Evolutionary conservation across 108 stramenopile species (phyloP).

Genomic region (Cyclotella baltica): DNA sequence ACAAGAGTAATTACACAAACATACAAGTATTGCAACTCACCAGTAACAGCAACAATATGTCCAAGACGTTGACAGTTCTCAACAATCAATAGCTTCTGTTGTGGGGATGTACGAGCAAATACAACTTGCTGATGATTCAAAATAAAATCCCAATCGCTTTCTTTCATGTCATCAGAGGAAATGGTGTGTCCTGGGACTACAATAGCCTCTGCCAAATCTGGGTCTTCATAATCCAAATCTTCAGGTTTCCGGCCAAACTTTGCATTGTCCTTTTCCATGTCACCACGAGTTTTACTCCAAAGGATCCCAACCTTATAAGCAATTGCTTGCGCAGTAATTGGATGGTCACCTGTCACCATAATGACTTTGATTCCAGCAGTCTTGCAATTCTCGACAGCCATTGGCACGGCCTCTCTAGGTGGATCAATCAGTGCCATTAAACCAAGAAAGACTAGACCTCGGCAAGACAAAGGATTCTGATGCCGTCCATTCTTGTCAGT

Average conservation of each 20-base stretch:
- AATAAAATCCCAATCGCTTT: slow-evolving; percentile 36
- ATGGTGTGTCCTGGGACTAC: slow-evolving; percentile 65
- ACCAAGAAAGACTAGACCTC: slow-evolving; percentile 68
- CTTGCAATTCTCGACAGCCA: slow-evolving; percentile 91
- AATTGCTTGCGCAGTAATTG: slow-evolving; percentile 93
- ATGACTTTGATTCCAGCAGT: slow-evolving; percentile 94
- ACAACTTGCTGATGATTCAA: slow-evolving; percentile 79
- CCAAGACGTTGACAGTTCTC: slow-evolving; percentile 62
- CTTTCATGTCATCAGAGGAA: slow-evolving; percentile 52
- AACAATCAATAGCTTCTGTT: slow-evolving; percentile 96
- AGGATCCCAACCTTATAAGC: slow-evolving; percentile 92
- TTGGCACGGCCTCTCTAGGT: slow-evolving; percentile 87
- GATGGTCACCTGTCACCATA: slow-evolving; percentile 98
- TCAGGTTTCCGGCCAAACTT: slow-evolving; percentile 17
- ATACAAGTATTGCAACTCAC: too few species aligned
- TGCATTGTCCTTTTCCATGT: slow-evolving; percentile 66
- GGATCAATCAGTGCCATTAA: slow-evolving; percentile 79
- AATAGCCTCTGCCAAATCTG: slow-evolving; percentile 54
- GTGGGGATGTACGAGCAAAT: slow-evolving; percentile 93
- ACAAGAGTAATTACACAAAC: too few species aligned
- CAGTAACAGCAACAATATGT: slow-evolving; percentile 97
- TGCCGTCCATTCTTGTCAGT: not conserved
- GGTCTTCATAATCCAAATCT: slow-evolving; percentile 46
- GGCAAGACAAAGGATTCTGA: slow-evolving; percentile 38
- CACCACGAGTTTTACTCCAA: too few species aligned